Percentiles rank a stretch among this genome's conserved stretches.
Conservation (phyloP, 306 rosid species). For the Vachellia collinsii region DNA sequence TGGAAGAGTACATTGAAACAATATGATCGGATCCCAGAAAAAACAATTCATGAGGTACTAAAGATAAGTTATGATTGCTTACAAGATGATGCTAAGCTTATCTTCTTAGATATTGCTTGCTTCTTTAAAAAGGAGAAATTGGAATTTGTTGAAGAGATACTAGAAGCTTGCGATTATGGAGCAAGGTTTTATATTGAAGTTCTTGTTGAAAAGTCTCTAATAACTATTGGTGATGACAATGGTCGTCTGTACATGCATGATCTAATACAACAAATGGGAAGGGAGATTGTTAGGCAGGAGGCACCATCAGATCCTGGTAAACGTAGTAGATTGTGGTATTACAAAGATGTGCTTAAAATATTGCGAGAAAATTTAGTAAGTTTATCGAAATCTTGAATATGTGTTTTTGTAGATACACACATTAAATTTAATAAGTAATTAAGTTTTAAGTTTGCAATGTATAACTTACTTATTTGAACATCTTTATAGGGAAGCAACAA, state of each 20-base stretch:
- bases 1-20: neutral
- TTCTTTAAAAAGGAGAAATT: conserved; percentile 22
- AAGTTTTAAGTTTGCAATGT: neutral
- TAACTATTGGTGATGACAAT: neutral
- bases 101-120: conserved; percentile 6
- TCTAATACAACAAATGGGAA: neutral
- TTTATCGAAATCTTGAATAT: neutral
- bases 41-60: neutral
- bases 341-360: neutral
- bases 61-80: conserved; percentile 13
- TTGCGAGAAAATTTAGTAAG: neutral
- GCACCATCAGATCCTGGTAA: neutral
- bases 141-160: conserved; percentile 27
- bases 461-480: neutral
- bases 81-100: neutral
- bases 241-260: neutral
- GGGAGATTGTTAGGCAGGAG: neutral
- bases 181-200: neutral
- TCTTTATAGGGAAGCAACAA: neutral
- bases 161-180: neutral
- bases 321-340: neutral
- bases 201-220: neutral
- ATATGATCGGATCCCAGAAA: neutral
- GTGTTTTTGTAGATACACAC: neutral
- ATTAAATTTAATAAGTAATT: neutral